Conservation (phyloP, 176 grass and related monocot genomes). For the Avena atlantica region DNA sequence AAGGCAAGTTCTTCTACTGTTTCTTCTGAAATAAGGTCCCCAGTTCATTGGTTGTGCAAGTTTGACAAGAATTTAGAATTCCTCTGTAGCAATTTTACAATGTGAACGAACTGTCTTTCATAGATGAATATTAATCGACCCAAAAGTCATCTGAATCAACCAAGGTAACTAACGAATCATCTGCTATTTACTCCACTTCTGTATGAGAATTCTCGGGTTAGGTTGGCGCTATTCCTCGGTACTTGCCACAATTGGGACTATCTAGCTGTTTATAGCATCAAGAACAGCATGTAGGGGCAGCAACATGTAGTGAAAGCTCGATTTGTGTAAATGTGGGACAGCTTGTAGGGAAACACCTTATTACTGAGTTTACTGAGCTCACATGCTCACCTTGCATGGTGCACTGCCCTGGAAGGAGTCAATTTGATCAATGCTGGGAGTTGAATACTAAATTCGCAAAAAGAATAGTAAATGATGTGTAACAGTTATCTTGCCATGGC, state of each 20-base stretch:
- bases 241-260: constrained; percentile 27
- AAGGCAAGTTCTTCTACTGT: background rate
- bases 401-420: background rate
- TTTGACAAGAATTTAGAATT: constrained; percentile 8
- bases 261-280: constrained; percentile 8
- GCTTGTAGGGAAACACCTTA: constrained; percentile 16
- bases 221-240: background rate
- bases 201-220: constrained; percentile 2
- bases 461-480: background rate
- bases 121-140: constrained; percentile 6
- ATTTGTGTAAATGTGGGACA: constrained; percentile 28
- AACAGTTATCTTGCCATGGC: background rate
- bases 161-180: background rate
- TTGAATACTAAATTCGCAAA: background rate
- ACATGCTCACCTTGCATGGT: constrained; percentile 28
- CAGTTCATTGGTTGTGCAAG: background rate
- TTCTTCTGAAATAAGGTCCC: background rate
- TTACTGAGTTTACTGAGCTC: constrained; percentile 28
- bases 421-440: constrained; percentile 11
- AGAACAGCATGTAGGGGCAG: background rate
- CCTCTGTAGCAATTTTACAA: background rate
- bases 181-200: background rate
- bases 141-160: background rate
- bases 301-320: constrained; percentile 6
- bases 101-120: background rate